Evolutionary conservation across 2,329 filamentous ascomycete species (phyloP).

Genomic region (Seiridium unicorne): DNA sequence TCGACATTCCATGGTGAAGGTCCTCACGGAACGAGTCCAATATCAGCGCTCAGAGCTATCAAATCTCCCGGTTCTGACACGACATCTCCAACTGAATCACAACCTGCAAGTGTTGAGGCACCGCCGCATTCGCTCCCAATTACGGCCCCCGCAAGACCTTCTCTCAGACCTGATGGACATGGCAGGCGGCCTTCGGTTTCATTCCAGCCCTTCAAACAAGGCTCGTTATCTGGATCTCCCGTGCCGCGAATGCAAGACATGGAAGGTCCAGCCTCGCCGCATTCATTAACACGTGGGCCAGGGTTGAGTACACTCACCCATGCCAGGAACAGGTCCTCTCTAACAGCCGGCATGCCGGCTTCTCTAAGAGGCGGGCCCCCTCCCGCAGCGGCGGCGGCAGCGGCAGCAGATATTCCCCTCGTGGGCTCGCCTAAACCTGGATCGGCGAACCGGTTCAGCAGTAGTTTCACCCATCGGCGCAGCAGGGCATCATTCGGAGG

Average conservation of each 20-base stretch:
- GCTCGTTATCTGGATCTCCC: conserved; percentile 88
- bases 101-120: conserved; percentile 42
- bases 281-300: conserved; percentile 48
- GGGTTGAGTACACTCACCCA: conserved; percentile 51
- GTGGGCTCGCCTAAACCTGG: conserved; percentile 77
- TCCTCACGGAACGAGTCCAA: conserved; percentile 76
- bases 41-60: conserved; percentile 76
- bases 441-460: conserved; percentile 82
- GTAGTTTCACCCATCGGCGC: conserved; percentile 86
- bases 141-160: conserved; percentile 28
- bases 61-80: conserved; percentile 60
- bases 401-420: conserved; percentile 54
- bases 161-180: conserved; percentile 48
- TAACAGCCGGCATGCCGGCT: conserved; percentile 74
- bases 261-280: conserved; percentile 55
- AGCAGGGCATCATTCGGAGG: conserved; percentile 75
- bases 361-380: conserved; percentile 67
- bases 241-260: conserved; percentile 46
- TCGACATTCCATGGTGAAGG: conserved; percentile 87
- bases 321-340: conserved; percentile 67
- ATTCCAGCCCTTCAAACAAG: conserved; percentile 95
- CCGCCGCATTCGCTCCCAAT: conserved; percentile 55
- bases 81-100: conserved; percentile 55
- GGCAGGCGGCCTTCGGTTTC: conserved; percentile 78
- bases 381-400: conserved; percentile 41